Base-by-base conservation (phyloP, 768 basidiomycete genomes). In the Wakefieldia striispora region DNA sequence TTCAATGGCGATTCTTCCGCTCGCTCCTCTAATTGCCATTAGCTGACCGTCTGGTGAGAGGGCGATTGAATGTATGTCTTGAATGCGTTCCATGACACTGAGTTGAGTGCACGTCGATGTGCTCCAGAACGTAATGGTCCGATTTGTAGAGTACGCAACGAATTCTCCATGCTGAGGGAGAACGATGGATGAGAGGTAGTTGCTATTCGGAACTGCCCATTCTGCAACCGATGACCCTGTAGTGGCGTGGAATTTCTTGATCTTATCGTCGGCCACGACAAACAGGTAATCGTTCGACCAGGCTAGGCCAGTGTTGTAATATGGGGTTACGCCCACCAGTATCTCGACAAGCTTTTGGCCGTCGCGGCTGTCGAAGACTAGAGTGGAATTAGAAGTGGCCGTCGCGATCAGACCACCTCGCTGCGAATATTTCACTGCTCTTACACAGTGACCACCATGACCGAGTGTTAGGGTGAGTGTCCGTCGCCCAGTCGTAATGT, bases 231-330 rank as follows among this genome's bases (percentile, higher is more conserved):
- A 0, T 17, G 33, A 39, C 3, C 54, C 49, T 0, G 43, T 43
- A 3, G 19, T 43, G 3, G 42, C 13, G 9, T 56, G 13, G 10
- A 47, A 2, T 11, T 33, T 4, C 11, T 41, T 44, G 35, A 56
- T 41, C 24, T 11, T n/a, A 0, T 3, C 6, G 6, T 21, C 17
- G 6, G 41, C 35, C 0, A 34, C 2, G 3, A 40, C n/a, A 7
- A 47, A 44, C 11, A 56, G 26, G 4, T 37, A 16, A 4, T 53
- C 27, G 2, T 40, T 31, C 0, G 26, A 44, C 55, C 56, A 57
- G 33, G 52, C 29, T n/a, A 52, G 50, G 40, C 38, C 23, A 5
- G 10, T 40, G 41, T 53, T 50, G 37, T 33, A 20, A 12, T 2
- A 0, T 12, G 45, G 4, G 10, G 24, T 6, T 6, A 44, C 33